These are phyloP conservation scores for Biscutella laevigata DNA, from an alignment of 441 rosid species.

Conservation along the genomic window DNA sequence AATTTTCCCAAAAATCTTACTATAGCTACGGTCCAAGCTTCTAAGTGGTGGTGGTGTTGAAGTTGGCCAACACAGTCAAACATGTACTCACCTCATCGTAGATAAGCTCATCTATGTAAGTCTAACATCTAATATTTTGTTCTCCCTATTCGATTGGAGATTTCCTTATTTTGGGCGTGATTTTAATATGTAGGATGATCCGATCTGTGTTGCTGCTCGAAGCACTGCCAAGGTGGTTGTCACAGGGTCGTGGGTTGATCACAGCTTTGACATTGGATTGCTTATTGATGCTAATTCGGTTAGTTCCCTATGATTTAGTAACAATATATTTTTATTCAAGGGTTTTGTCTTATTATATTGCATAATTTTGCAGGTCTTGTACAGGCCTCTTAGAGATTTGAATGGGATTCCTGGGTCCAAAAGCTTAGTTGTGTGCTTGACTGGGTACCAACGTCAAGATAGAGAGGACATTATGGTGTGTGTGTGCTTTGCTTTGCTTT, in stretches of 20 bases:
- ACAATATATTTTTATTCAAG: background rate
- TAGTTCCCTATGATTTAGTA: slow-evolving; percentile 23
- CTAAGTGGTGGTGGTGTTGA: slow-evolving; percentile 70
- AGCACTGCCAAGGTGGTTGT: slow-evolving; percentile 58
- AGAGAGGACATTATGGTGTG: slow-evolving; percentile 88
- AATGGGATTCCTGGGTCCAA: slow-evolving; percentile 76
- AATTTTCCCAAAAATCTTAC: no score
- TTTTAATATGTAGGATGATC: no score
- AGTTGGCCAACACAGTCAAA: slow-evolving; percentile 34
- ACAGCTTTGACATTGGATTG: slow-evolving; percentile 62
- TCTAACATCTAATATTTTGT: background rate
- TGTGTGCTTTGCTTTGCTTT: background rate
- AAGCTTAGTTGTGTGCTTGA: slow-evolving; percentile 58
- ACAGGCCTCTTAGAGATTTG: slow-evolving; percentile 65
- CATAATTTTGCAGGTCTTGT: slow-evolving; percentile 43
- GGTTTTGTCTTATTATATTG: background rate
- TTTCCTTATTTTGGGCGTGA: no score
- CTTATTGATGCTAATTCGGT: slow-evolving; percentile 62
- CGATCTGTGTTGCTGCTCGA: slow-evolving; percentile 65
- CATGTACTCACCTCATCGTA: slow-evolving; percentile 65
- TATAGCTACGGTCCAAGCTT: slow-evolving; percentile 68
- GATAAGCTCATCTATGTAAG: slow-evolving; percentile 61
- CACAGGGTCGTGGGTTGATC: slow-evolving; percentile 77
- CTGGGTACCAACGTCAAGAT: slow-evolving; percentile 86
- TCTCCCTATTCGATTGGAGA: background rate